phyloP scores from a whole-genome alignment of 345 rosid species.

The Bretschneidera sinensis region DNA sequence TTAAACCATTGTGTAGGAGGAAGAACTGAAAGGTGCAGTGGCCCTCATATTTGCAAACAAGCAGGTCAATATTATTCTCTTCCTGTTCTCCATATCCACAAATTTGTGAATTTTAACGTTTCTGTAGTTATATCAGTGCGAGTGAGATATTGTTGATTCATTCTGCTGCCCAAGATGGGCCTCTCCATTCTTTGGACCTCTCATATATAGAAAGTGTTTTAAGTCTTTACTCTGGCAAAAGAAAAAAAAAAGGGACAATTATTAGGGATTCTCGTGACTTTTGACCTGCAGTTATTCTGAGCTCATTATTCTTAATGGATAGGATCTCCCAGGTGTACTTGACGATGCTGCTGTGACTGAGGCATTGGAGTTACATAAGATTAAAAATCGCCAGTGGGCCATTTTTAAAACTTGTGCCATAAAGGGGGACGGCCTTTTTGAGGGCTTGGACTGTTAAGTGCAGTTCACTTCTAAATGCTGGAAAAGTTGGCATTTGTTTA shows the following conservation, averaged over 20 bases:
- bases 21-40: conserved; percentile 47
- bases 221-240: too few species aligned
- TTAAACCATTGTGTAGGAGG: conserved; percentile 42
- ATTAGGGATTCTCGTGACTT: too few species aligned
- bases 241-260: too few species aligned
- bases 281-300: not conserved
- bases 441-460: conserved; percentile 59
- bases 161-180: too few species aligned
- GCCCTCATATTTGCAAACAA: conserved; percentile 57
- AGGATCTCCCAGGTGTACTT: conserved; percentile 68
- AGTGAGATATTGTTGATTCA: too few species aligned
- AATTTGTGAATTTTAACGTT: too few species aligned
- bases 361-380: conserved; percentile 57
- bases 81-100: too few species aligned
- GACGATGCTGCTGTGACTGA: conserved; percentile 58
- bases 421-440: conserved; percentile 62
- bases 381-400: conserved; percentile 59
- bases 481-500: too few species aligned
- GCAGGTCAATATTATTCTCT: conserved; percentile 35
- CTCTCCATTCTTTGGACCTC: too few species aligned
- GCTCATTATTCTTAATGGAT: not conserved
- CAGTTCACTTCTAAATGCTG: too few species aligned
- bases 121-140: too few species aligned
- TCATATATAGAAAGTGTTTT: too few species aligned
- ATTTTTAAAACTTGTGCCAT: conserved; percentile 64